Evolutionary conservation across 2,329 filamentous ascomycete genomes (phyloP).

Genomic region (Endoconidiophora laricicola): DNA sequence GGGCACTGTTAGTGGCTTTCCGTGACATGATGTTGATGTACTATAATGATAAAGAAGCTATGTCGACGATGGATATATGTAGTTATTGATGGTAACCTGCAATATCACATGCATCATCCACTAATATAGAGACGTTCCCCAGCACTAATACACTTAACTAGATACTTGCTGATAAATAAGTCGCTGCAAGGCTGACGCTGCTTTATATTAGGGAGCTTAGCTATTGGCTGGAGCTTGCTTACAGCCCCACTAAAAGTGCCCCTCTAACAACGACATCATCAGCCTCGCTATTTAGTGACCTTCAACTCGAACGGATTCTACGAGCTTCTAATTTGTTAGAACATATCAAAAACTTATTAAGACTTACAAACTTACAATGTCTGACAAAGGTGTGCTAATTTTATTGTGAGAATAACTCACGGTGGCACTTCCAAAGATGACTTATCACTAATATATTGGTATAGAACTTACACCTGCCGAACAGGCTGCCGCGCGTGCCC

Average conservation of each 20-base stretch:
- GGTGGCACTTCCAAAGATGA: too few species aligned
- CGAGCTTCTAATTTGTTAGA: too few species aligned
- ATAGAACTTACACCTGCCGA: constrained; percentile 38
- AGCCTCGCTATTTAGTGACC: too few species aligned
- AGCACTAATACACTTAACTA: too few species aligned
- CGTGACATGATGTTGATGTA: constrained; percentile 21
- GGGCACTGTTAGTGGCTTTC: constrained; percentile 17
- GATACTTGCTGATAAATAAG: too few species aligned
- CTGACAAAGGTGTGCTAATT: constrained; percentile 22
- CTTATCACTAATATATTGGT: neutral
- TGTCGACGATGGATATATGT: too few species aligned
- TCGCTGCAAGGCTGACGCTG: neutral
- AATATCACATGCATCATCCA: neutral
- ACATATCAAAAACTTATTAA: too few species aligned
- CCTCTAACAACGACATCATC: too few species aligned
- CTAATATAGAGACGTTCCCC: too few species aligned
- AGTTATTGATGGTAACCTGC: neutral
- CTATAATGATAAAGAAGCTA: too few species aligned
- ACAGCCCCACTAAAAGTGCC: neutral
- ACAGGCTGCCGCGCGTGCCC: constrained; percentile 42
- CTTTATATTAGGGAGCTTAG: neutral
- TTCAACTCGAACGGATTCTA: too few species aligned
- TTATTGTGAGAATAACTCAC: neutral
- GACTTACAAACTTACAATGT: too few species aligned
- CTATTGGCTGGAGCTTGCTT: constrained; percentile 15